Evolutionary conservation across 371 early-diverging fungal genomes (phyloP).

Genomic region (Mucor sp.): DNA sequence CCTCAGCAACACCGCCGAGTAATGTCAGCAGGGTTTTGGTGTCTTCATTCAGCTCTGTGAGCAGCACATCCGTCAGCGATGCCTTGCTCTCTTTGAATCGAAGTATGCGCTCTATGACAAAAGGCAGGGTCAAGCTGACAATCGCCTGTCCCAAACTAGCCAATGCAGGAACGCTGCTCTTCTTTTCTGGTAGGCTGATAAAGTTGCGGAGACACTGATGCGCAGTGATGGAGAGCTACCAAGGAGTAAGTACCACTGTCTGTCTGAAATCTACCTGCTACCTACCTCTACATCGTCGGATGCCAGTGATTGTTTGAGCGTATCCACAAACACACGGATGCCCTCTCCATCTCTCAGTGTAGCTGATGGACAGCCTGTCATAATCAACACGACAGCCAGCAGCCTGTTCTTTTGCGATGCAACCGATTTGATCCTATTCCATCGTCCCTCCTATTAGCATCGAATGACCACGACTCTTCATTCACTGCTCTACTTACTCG

Average conservation of each 20-base stretch:
- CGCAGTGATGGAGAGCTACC: slow-evolving; percentile 41
- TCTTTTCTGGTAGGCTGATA: slow-evolving; percentile 44
- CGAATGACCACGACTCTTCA: too few relatives aligned
- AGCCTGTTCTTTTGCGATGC: slow-evolving; percentile 40
- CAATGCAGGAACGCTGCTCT: slow-evolving; percentile 21
- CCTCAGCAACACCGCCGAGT: slow-evolving; percentile 26
- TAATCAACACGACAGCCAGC: slow-evolving; percentile 41
- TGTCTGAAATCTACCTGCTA: not conserved
- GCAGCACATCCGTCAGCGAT: slow-evolving; percentile 4
- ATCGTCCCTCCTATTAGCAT: not conserved
- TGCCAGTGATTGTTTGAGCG: slow-evolving; percentile 30
- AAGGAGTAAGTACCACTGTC: not conserved
- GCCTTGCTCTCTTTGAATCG: slow-evolving; percentile 15
- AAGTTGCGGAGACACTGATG: slow-evolving; percentile 57
- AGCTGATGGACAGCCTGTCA: slow-evolving; percentile 49
- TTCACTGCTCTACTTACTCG: slow-evolving; percentile 24
- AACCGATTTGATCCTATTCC: slow-evolving; percentile 5
- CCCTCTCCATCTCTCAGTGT: slow-evolving; percentile 26
- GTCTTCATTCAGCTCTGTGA: slow-evolving; percentile 36
- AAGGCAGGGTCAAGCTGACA: slow-evolving; percentile 33
- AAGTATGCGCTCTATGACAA: slow-evolving; percentile 33
- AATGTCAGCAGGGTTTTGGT: slow-evolving; percentile 45
- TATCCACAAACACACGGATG: slow-evolving; percentile 25
- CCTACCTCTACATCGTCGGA: slow-evolving; percentile 35
- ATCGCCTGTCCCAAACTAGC: slow-evolving; percentile 33